These are phyloP conservation scores for Rosa rugosa DNA, from an alignment of 306 rosid species.

Conservation along the genomic window DNA sequence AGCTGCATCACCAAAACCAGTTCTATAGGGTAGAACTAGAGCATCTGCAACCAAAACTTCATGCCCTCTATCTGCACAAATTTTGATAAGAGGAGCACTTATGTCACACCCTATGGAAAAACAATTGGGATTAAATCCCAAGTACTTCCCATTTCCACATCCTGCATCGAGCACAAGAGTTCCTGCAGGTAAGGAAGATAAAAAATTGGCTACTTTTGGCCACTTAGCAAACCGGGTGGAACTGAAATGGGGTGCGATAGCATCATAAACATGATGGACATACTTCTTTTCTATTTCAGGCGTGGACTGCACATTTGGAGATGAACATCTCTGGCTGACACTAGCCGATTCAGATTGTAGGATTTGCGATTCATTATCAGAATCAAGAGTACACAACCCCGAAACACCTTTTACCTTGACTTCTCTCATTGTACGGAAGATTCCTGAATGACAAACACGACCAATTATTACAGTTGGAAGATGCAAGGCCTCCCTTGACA, in stretches of 20 bases:
- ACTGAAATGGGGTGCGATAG: constrained; percentile 93
- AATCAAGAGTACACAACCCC: constrained; percentile 24
- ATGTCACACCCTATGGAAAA: constrained; percentile 83
- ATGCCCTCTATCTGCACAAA: constrained; percentile 73
- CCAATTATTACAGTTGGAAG: constrained; percentile 21
- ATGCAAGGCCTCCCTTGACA: constrained; percentile 22
- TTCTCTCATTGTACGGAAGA: constrained; percentile 52
- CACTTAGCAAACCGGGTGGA: constrained; percentile 88
- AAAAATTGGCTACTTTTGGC: constrained; percentile 86
- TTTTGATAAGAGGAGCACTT: constrained; percentile 74
- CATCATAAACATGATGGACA: constrained; percentile 87
- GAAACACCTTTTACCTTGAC: constrained; percentile 43
- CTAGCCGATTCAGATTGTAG: constrained; percentile 27
- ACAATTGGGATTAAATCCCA: constrained; percentile 62
- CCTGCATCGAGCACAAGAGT: constrained; percentile 90
- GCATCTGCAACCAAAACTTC: constrained; percentile 91
- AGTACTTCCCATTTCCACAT: constrained; percentile 92
- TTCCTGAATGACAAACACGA: constrained; percentile 31
- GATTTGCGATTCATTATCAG: constrained; percentile 40
- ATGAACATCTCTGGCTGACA: constrained; percentile 29
- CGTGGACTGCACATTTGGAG: constrained; percentile 50
- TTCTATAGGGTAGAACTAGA: constrained; percentile 78
- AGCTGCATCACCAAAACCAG: constrained; percentile 88
- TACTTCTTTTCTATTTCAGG: constrained; percentile 94
- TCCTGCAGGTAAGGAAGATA: constrained; percentile 67